Evolutionary conservation across 768 basidiomycete genomes (phyloP).

Genomic region (Galerina sulciceps): DNA sequence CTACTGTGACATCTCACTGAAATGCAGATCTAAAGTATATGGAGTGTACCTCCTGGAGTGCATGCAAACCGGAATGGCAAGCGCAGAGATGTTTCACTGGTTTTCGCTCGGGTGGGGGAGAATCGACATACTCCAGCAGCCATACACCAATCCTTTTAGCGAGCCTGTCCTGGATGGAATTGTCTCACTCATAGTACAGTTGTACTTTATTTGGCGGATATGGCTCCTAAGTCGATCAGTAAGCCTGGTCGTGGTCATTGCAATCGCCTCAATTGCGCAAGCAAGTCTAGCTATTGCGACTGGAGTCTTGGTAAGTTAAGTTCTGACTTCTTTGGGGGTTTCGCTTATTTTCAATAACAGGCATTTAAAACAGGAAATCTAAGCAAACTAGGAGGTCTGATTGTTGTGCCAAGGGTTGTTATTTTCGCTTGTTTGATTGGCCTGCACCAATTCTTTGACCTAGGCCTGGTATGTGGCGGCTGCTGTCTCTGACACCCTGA

Average conservation of each 20-base stretch:
- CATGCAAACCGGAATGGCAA: neutral
- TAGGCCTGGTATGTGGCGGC: neutral
- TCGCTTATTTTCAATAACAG: no score
- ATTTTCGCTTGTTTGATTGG: no score
- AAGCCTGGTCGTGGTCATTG: neutral
- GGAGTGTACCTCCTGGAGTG: neutral
- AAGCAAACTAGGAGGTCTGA: no score
- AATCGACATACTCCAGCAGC: neutral
- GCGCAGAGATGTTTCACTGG: neutral
- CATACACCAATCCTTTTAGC: neutral
- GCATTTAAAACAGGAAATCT: no score
- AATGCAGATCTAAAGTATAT: neutral
- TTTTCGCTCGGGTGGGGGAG: neutral
- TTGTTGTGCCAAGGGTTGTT: no score
- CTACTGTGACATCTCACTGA: no score
- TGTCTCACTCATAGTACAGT: neutral
- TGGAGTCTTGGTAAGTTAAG: neutral
- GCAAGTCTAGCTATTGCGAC: neutral
- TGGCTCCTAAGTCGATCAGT: neutral
- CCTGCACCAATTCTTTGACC: neutral
- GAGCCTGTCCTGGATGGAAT: neutral
- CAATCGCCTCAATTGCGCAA: neutral
- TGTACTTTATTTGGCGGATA: neutral
- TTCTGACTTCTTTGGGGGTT: no score
- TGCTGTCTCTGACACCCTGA: neutral